phyloP scores from a whole-genome alignment of 805 yeast genomes.

The Barnettozyma populi region DNA sequence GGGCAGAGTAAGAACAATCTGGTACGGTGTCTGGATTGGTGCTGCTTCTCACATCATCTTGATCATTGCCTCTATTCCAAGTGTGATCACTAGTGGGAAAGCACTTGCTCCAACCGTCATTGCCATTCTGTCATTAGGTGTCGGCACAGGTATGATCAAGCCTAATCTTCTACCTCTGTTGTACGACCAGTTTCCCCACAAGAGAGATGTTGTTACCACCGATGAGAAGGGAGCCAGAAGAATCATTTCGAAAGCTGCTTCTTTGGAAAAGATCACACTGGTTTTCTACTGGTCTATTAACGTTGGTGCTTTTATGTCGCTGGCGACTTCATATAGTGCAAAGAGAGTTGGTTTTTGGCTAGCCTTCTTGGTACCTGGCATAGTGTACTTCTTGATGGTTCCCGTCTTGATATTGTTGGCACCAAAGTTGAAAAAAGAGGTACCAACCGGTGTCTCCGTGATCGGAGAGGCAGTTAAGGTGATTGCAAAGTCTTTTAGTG shows the following conservation, averaged over 20 bases:
- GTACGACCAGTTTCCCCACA: slow-evolving; percentile 65
- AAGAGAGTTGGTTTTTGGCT: slow-evolving; percentile 61
- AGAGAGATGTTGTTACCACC: slow-evolving; percentile 50
- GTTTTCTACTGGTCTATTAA: slow-evolving; percentile 70
- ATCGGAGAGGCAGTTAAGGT: slow-evolving; percentile 39
- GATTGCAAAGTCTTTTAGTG: slow-evolving; percentile 33
- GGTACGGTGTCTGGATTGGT: slow-evolving; percentile 52
- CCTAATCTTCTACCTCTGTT: slow-evolving; percentile 62
- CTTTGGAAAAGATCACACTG: slow-evolving; percentile 69
- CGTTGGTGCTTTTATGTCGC: slow-evolving; percentile 64
- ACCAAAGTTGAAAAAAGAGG: slow-evolving; percentile 20
- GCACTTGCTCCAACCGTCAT: slow-evolving; percentile 54
- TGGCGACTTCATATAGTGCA: slow-evolving; percentile 73
- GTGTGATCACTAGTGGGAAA: slow-evolving; percentile 37
- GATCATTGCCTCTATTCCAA: slow-evolving; percentile 62
- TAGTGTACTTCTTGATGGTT: slow-evolving; percentile 48
- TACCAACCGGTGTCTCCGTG: slow-evolving; percentile 33
- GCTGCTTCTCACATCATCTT: slow-evolving; percentile 56
- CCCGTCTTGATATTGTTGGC: slow-evolving; percentile 33
- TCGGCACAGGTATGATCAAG: slow-evolving; percentile 78
- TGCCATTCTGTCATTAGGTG: slow-evolving; percentile 48
- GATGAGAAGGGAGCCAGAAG: slow-evolving; percentile 59
- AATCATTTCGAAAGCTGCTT: slow-evolving; percentile 59
- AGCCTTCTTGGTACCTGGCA: slow-evolving; percentile 64
- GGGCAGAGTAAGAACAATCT: slow-evolving; percentile 67